Conservation (phyloP, 768 basidiomycete genomes). For the Neoboletus brunneissimus region DNA sequence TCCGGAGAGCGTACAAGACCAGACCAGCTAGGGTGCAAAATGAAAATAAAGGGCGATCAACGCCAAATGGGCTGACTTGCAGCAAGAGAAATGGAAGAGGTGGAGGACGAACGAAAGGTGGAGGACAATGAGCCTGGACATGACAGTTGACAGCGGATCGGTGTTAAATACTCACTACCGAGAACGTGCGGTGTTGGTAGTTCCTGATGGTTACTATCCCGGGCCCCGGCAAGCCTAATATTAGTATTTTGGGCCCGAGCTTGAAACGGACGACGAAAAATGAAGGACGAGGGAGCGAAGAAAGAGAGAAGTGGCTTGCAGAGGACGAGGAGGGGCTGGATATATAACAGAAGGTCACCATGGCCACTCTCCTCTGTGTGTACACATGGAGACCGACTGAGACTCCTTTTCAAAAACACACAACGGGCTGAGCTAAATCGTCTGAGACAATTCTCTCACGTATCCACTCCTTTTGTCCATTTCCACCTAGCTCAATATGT, state of each 20-base stretch:
- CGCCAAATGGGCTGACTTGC: constrained; percentile 54
- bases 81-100: constrained; percentile 16
- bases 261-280: not conserved
- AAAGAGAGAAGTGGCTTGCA: not conserved
- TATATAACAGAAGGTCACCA: constrained; percentile 15
- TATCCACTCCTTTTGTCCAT: not conserved
- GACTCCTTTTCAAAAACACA: not conserved
- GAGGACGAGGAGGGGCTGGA: not conserved
- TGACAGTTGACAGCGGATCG: not conserved
- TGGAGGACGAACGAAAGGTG: not conserved
- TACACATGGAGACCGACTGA: constrained; percentile 1
- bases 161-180: constrained; percentile 9
- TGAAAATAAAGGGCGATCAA: constrained; percentile 60
- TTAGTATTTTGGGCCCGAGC: not conserved
- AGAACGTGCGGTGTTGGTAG: not conserved
- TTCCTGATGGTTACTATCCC: constrained; percentile 8
- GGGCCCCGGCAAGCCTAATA: not conserved
- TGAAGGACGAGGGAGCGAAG: not conserved
- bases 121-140: not conserved
- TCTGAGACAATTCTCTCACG: not conserved
- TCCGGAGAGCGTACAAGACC: constrained; percentile 48
- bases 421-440: not conserved
- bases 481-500: constrained; percentile 1
- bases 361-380: constrained; percentile 21
- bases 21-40: constrained; percentile 41